Evolutionary conservation across 345 rosid genomes (phyloP).

Genomic region (Gossypioides kirkii): DNA sequence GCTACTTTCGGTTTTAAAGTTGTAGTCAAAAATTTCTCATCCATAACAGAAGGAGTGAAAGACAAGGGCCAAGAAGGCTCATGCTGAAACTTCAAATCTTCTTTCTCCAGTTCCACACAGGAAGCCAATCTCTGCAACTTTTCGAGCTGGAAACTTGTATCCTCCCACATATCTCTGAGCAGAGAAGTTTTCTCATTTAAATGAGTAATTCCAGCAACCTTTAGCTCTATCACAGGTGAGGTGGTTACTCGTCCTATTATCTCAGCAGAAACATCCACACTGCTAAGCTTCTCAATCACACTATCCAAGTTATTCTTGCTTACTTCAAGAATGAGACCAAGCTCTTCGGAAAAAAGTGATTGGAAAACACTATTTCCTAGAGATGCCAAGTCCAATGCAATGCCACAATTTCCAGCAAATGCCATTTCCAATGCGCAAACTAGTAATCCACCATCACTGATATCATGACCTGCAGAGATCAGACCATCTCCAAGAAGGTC

Average conservation of each 20-base stretch:
- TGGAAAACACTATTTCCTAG: constrained; percentile 61
- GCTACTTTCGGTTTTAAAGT: constrained; percentile 80
- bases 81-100: constrained; percentile 65
- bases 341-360: constrained; percentile 82
- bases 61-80: constrained; percentile 72
- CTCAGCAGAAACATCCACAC: constrained; percentile 45
- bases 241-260: constrained; percentile 69
- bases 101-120: constrained; percentile 82
- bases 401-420: constrained; percentile 83
- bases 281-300: constrained; percentile 48
- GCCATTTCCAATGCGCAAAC: constrained; percentile 84
- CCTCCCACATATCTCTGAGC: constrained; percentile 92
- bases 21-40: constrained; percentile 46
- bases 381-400: constrained; percentile 49
- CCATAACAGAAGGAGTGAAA: constrained; percentile 67
- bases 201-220: constrained; percentile 51
- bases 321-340: constrained; percentile 77
- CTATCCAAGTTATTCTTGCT: constrained; percentile 50
- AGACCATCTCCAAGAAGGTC: constrained; percentile 52
- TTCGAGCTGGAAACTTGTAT: constrained; percentile 75
- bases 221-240: constrained; percentile 45
- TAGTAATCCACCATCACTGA: constrained; percentile 75
- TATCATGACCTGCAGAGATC: constrained; percentile 87
- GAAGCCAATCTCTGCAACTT: constrained; percentile 73
- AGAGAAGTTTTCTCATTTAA: constrained; percentile 56